Conservation (phyloP, 1,284 basidiomycete genomes). For the Butyriboletus regius region DNA sequence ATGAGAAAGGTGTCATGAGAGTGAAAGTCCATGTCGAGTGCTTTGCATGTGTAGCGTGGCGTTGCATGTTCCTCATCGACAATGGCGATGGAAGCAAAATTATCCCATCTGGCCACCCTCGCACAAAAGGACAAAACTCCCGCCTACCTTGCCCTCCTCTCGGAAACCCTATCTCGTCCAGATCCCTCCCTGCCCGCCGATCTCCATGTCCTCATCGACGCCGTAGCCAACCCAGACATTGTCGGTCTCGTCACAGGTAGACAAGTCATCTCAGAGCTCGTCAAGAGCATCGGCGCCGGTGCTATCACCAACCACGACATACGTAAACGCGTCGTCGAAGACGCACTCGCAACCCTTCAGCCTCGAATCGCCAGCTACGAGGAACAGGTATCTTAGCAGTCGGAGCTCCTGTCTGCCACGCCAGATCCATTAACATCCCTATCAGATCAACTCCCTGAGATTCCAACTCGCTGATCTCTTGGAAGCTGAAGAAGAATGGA, state of each 20-base stretch:
- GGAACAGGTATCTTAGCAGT: conserved; percentile 68
- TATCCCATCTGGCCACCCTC: conserved; percentile 56
- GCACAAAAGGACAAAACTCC: conserved; percentile 75
- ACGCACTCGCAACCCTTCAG: conserved; percentile 65
- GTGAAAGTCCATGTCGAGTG: neutral
- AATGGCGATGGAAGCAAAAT: conserved; percentile 53
- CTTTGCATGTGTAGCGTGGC: neutral
- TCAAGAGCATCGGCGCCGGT: conserved; percentile 54
- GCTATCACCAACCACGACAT: conserved; percentile 49
- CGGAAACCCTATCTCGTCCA: conserved; percentile 48
- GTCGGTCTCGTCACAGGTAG: conserved; percentile 78
- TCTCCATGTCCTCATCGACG: conserved; percentile 62
- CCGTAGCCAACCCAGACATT: conserved; percentile 70
- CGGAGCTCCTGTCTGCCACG: conserved; percentile 1
- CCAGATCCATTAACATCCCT: conserved; percentile 5
- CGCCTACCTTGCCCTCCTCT: conserved; percentile 61
- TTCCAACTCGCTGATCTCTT: conserved; percentile 82
- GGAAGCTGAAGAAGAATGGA: conserved; percentile 89
- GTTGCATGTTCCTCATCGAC: neutral
- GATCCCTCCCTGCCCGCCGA: conserved; percentile 45
- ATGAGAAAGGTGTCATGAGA: neutral
- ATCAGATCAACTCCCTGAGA: conserved; percentile 72
- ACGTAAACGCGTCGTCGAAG: conserved; percentile 64
- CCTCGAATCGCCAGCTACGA: conserved; percentile 81
- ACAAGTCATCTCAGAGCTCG: conserved; percentile 76